phyloP scores from a whole-genome alignment of 371 early-diverging fungal genomes.

The Cokeromyces recurvatus region DNA sequence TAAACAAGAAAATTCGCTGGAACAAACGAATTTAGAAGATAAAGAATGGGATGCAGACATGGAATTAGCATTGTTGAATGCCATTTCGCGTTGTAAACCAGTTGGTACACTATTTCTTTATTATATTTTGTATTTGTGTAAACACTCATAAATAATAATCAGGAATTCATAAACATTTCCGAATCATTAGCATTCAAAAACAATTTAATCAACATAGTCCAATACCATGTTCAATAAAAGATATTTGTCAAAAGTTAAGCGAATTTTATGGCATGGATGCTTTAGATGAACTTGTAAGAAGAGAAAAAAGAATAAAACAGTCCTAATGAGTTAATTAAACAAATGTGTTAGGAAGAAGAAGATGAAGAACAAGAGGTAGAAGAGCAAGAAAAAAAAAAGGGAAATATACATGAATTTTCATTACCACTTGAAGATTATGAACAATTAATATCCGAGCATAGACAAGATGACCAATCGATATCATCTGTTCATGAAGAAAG shows the following conservation, averaged over 20 bases:
- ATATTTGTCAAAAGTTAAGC: constrained; percentile 49
- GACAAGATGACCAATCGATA: constrained; percentile 39
- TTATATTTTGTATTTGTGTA: too few species aligned
- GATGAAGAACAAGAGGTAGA: constrained; percentile 44
- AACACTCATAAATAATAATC: too few species aligned
- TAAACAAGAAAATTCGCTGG: too few species aligned
- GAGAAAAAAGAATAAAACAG: neutral
- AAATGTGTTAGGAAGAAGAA: constrained; percentile 26
- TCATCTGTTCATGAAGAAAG: constrained; percentile 25
- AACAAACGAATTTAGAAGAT: too few species aligned
- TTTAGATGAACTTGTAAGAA: constrained; percentile 52
- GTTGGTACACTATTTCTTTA: constrained; percentile 53
- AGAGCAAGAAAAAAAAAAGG: constrained; percentile 30
- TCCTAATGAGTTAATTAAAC: neutral
- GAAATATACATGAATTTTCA: constrained; percentile 45
- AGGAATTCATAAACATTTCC: constrained; percentile 64
- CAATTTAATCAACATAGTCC: constrained; percentile 52
- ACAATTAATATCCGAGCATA: constrained; percentile 52
- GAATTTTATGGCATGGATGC: constrained; percentile 52
- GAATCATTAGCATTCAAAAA: constrained; percentile 56
- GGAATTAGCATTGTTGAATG: constrained; percentile 55
- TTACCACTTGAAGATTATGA: constrained; percentile 56
- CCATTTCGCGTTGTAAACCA: constrained; percentile 55
- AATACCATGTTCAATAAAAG: constrained; percentile 39
- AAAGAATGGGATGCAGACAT: constrained; percentile 56